Percentiles rank a stretch among this genome's conserved stretches.
Evolutionary conservation across 2,329 filamentous ascomycete genomes (phyloP).

Genomic region (Exophiala spinifera): DNA sequence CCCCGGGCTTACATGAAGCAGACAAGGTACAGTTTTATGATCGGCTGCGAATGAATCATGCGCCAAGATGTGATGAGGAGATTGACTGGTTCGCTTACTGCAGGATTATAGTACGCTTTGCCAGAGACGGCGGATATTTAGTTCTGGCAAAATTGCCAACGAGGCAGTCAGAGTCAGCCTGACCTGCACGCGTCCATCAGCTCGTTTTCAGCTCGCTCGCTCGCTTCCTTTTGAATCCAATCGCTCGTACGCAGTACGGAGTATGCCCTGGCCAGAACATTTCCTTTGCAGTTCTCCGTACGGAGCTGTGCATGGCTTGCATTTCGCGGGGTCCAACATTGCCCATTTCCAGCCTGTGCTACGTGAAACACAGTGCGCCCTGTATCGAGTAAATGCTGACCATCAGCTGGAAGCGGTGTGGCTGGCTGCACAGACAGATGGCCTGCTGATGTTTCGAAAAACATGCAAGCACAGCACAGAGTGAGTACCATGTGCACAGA

Average conservation of each 20-base stretch:
- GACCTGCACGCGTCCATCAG: background rate
- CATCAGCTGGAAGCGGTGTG: background rate
- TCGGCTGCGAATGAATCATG: background rate
- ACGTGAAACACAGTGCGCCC: background rate
- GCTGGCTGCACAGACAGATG: background rate
- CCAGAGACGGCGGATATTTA: too few species aligned
- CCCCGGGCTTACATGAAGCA: too few species aligned
- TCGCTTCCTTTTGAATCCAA: background rate
- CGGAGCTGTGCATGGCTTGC: background rate
- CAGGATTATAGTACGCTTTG: too few species aligned
- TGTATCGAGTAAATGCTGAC: background rate
- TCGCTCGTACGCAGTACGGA: too few species aligned
- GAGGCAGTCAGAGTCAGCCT: background rate
- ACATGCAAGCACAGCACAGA: too few species aligned
- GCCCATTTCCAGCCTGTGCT: background rate
- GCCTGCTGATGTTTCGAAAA: too few species aligned
- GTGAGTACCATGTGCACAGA: too few species aligned
- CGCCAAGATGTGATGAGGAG: slow-evolving; percentile 1
- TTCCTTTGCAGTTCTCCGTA: too few species aligned
- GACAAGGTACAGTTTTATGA: too few species aligned
- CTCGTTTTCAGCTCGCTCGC: background rate
- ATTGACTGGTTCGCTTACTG: slow-evolving; percentile 5
- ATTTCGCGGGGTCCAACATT: background rate
- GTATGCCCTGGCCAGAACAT: too few species aligned
- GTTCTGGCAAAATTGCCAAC: too few species aligned